Percentiles rank a stretch among this genome's conserved stretches.
Conservation (phyloP, 106 monocot species). For the Apostasia ramifera region DNA sequence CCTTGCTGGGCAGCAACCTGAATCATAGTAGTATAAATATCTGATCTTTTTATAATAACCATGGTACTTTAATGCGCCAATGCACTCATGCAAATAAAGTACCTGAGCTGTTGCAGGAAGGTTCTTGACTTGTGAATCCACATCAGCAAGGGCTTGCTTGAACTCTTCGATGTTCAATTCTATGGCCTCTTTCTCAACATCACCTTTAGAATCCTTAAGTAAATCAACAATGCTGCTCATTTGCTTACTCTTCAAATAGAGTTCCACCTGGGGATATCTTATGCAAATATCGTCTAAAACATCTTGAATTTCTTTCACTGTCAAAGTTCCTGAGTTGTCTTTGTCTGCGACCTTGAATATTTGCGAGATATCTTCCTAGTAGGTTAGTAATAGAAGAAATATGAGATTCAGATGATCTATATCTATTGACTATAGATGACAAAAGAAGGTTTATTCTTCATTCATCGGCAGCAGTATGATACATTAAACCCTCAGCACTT, state of each 20-base stretch:
- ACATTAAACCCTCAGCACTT: not conserved
- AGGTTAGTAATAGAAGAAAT: not conserved
- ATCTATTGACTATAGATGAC: not conserved
- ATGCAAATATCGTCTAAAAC: slow-evolving; percentile 1
- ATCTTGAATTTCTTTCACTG: slow-evolving; percentile 2
- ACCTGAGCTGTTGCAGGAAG: slow-evolving; percentile 4
- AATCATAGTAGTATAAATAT: too few relatives aligned
- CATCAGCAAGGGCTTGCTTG: slow-evolving; percentile 4
- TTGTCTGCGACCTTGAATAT: not conserved
- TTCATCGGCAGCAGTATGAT: not conserved
- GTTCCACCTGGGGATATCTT: slow-evolving; percentile 3
- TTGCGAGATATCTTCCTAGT: slow-evolving; percentile 1
- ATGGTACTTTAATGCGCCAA: too few relatives aligned
- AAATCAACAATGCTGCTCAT: not conserved
- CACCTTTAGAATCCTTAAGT: slow-evolving; percentile 1
- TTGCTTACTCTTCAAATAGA: slow-evolving; percentile 1
- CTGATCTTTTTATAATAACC: too few relatives aligned
- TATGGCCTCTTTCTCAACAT: not conserved
- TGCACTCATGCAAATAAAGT: too few relatives aligned
- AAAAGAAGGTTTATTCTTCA: not conserved
- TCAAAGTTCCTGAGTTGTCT: not conserved
- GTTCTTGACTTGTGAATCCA: slow-evolving; percentile 4
- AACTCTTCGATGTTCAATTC: slow-evolving; percentile 1
- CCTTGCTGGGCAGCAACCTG: slow-evolving; percentile 57
- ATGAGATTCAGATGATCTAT: too few relatives aligned